phyloP scores from a whole-genome alignment of 1,284 basidiomycete species.

The Prillingera fragicola region DNA sequence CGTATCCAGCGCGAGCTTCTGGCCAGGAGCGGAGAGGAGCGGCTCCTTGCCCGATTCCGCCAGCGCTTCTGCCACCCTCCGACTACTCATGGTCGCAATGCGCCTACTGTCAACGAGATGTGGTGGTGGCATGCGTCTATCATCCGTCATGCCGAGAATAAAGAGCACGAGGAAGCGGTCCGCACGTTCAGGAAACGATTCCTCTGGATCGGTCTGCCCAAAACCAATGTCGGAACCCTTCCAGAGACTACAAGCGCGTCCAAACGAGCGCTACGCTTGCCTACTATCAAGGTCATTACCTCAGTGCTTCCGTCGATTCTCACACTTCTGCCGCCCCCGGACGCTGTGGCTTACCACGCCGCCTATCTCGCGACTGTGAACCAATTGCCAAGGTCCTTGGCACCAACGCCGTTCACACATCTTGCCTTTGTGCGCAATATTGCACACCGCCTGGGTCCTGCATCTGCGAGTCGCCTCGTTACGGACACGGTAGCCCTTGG shows the following conservation, averaged over 20 bases:
- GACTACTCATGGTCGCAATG: constrained; percentile 1
- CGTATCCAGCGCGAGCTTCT: constrained; percentile 14
- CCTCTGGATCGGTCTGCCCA: constrained; percentile 36
- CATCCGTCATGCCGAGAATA: constrained; percentile 16
- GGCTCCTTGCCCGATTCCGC: constrained; percentile 14
- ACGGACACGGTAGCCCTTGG: constrained; percentile 12
- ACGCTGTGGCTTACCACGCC: constrained; percentile 10
- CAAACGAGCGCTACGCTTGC: constrained; percentile 10
- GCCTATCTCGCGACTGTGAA: constrained; percentile 15
- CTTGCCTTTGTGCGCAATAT: constrained; percentile 24
- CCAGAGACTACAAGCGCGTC: background rate
- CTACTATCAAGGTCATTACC: constrained; percentile 23
- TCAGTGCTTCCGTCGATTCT: constrained; percentile 29
- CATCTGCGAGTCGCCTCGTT: no score
- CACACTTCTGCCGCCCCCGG: constrained; percentile 9
- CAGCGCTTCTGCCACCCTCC: constrained; percentile 11
- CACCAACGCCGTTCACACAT: constrained; percentile 24
- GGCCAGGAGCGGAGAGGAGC: constrained; percentile 4
- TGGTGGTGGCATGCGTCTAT: constrained; percentile 33
- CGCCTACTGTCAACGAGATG: constrained; percentile 7
- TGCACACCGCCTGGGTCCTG: constrained; percentile 14
- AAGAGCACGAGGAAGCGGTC: constrained; percentile 20
- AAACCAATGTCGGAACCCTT: constrained; percentile 8
- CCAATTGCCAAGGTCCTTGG: constrained; percentile 17
- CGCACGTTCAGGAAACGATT: constrained; percentile 22